phyloP scores from a whole-genome alignment of 2,329 filamentous ascomycete species.

The Alternaria arbusti region DNA sequence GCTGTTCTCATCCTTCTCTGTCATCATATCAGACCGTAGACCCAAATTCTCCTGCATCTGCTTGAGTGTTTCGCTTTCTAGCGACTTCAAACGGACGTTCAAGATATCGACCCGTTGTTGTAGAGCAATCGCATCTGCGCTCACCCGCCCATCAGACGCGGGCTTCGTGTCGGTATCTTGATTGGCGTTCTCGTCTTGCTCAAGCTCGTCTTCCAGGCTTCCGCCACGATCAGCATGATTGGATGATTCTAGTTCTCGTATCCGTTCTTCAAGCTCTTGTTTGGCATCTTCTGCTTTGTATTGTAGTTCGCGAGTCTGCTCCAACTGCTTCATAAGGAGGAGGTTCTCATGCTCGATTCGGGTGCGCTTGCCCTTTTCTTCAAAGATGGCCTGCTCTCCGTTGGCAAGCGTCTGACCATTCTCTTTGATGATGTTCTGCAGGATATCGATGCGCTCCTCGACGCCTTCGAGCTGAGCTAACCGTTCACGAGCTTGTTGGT shows the following conservation, averaged over 20 bases:
- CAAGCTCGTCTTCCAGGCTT: slow-evolving; percentile 52
- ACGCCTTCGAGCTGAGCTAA: slow-evolving; percentile 54
- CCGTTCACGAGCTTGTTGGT: slow-evolving; percentile 53
- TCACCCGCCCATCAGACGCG: slow-evolving; percentile 30
- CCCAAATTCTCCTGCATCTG: slow-evolving; percentile 51
- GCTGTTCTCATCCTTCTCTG: slow-evolving; percentile 43
- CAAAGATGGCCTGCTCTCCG: slow-evolving; percentile 59
- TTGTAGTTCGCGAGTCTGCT: slow-evolving; percentile 56
- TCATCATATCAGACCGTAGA: slow-evolving; percentile 46
- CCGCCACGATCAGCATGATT: slow-evolving; percentile 34
- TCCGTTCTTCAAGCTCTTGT: slow-evolving; percentile 54
- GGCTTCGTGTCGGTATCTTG: slow-evolving; percentile 29
- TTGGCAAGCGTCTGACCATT: slow-evolving; percentile 58
- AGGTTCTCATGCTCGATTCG: slow-evolving; percentile 57
- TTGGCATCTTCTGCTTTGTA: slow-evolving; percentile 56
- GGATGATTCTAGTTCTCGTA: slow-evolving; percentile 51
- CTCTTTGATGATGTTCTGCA: slow-evolving; percentile 60
- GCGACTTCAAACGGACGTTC: slow-evolving; percentile 42
- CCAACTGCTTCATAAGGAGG: slow-evolving; percentile 54
- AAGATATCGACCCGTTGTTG: slow-evolving; percentile 51
- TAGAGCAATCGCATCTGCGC: slow-evolving; percentile 45
- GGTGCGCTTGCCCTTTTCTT: slow-evolving; percentile 56
- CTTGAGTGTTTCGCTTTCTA: slow-evolving; percentile 51
- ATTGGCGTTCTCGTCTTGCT: slow-evolving; percentile 37
- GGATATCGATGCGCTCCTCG: slow-evolving; percentile 51